These are phyloP conservation scores for Porogramme epimiltina DNA, from an alignment of 1,284 basidiomycete species.

Conservation along the genomic window DNA sequence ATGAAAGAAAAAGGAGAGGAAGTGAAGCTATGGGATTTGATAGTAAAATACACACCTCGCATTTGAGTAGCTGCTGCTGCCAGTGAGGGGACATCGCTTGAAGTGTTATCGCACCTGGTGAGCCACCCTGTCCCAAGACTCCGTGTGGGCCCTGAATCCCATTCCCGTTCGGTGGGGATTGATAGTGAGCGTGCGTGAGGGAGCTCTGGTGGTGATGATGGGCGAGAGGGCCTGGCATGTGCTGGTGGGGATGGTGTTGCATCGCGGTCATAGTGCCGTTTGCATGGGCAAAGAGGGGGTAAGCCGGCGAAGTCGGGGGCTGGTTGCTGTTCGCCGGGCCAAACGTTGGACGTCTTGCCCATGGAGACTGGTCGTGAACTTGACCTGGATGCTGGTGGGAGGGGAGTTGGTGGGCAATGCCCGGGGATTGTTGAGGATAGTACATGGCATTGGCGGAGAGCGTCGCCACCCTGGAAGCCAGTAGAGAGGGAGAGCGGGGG, in stretches of 20 bases:
- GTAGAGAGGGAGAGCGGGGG: slow-evolving; percentile 3
- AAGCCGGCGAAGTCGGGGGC: slow-evolving; percentile 69
- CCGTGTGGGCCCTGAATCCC: slow-evolving; percentile 46
- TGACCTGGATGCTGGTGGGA: slow-evolving; percentile 44
- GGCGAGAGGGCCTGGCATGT: slow-evolving; percentile 47
- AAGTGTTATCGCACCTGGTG: slow-evolving; percentile 57
- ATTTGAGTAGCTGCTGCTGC: slow-evolving; percentile 82
- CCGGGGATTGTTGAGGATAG: slow-evolving; percentile 79
- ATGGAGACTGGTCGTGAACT: slow-evolving; percentile 65
- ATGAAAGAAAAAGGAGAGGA: not conserved
- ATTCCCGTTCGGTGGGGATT: slow-evolving; percentile 68
- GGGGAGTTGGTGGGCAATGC: slow-evolving; percentile 72
- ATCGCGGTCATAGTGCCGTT: slow-evolving; percentile 48
- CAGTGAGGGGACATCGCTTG: slow-evolving; percentile 74
- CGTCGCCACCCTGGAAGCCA: slow-evolving; percentile 23
- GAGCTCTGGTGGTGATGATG: slow-evolving; percentile 75
- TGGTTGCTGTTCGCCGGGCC: slow-evolving; percentile 60
- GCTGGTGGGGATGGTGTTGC: slow-evolving; percentile 58
- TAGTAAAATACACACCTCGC: slow-evolving; percentile 58
- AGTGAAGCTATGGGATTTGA: not conserved
- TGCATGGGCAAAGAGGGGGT: slow-evolving; percentile 72
- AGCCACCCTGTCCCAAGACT: slow-evolving; percentile 56
- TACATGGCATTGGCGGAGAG: slow-evolving; percentile 62
- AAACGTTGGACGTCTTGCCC: slow-evolving; percentile 62
- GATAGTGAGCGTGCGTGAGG: slow-evolving; percentile 60